Conservation (phyloP, 2,329 filamentous ascomycete genomes). For the Hypoxylon sp. region DNA sequence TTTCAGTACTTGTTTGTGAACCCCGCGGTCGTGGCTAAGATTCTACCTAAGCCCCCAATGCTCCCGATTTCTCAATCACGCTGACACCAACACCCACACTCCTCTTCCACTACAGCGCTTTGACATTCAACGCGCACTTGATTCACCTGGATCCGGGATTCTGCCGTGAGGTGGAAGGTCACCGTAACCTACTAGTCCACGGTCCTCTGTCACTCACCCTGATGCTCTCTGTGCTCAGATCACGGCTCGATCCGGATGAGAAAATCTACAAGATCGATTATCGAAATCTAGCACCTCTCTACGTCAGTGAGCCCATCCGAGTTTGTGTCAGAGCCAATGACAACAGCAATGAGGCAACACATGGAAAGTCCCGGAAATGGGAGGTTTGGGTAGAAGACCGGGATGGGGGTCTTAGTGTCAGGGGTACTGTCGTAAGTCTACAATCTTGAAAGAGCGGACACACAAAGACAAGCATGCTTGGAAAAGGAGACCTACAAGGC, state of each 20-base stretch:
- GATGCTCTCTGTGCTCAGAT: slow-evolving; percentile 77
- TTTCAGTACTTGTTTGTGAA: slow-evolving; percentile 3
- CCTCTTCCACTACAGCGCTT: slow-evolving; percentile 90
- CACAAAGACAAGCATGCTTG: not conserved
- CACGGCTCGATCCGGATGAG: slow-evolving; percentile 59
- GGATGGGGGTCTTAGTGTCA: slow-evolving; percentile 74
- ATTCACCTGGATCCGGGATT: slow-evolving; percentile 88
- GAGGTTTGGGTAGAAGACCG: slow-evolving; percentile 76
- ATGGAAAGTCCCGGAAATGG: slow-evolving; percentile 57
- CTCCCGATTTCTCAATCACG: slow-evolving; percentile 61
- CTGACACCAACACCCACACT: slow-evolving; percentile 78
- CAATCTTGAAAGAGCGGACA: not conserved
- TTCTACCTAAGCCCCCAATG: slow-evolving; percentile 53
- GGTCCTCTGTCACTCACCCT: slow-evolving; percentile 86
- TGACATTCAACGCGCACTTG: slow-evolving; percentile 92
- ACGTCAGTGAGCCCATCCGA: slow-evolving; percentile 77
- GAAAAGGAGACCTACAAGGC: not conserved
- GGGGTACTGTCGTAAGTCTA: slow-evolving; percentile 62
- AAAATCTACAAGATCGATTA: slow-evolving; percentile 77
- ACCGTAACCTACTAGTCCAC: slow-evolving; percentile 84
- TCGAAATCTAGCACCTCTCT: slow-evolving; percentile 85
- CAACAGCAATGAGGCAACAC: not conserved
- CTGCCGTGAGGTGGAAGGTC: slow-evolving; percentile 78
- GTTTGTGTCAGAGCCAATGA: slow-evolving; percentile 74
- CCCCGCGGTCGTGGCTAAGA: slow-evolving; percentile 23